Conservation (phyloP, 2,329 filamentous ascomycete genomes). For the Mycosphaerella arachidis region DNA sequence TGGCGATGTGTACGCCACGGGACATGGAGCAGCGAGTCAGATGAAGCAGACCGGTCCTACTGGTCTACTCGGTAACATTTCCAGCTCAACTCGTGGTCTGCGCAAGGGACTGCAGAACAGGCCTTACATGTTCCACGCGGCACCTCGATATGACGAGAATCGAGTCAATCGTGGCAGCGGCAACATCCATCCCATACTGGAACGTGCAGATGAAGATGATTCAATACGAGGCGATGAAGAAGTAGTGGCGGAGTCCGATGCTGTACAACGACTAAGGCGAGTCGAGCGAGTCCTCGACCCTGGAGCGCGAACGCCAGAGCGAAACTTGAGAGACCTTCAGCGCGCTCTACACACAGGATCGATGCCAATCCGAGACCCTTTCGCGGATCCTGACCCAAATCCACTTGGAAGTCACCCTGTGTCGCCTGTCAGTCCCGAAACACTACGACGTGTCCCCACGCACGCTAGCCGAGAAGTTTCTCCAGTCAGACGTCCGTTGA, state of each 20-base stretch:
- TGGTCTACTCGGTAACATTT: conserved; percentile 44
- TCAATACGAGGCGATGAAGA: conserved; percentile 6
- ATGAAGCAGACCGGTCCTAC: conserved; percentile 38
- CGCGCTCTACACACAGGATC: conserved; percentile 9
- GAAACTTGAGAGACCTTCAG: conserved; percentile 17
- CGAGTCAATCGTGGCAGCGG: conserved; percentile 48
- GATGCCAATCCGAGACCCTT: conserved; percentile 32
- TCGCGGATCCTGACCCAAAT: conserved; percentile 37
- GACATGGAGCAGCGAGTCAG: conserved; percentile 15
- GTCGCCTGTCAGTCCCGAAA: conserved; percentile 14
- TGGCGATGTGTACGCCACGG: conserved; percentile 39
- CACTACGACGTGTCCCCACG: conserved; percentile 26
- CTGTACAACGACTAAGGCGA: conserved; percentile 2
- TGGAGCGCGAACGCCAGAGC: conserved; percentile 4
- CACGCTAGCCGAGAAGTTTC: conserved; percentile 16
- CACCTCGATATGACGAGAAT: conserved; percentile 46
- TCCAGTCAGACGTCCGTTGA: conserved; percentile 16
- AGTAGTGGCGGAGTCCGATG: conserved; percentile 1
- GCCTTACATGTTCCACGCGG: conserved; percentile 35
- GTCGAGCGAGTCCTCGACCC: conserved; percentile 4
- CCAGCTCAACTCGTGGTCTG: conserved; percentile 46
- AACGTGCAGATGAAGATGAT: conserved; percentile 21
- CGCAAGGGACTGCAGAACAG: conserved; percentile 38
- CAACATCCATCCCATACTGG: conserved; percentile 22
- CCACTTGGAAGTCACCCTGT: conserved; percentile 34